Evolutionary conservation across 2,329 filamentous ascomycete species (phyloP).

Genomic region (Cladophialophora carrionii): DNA sequence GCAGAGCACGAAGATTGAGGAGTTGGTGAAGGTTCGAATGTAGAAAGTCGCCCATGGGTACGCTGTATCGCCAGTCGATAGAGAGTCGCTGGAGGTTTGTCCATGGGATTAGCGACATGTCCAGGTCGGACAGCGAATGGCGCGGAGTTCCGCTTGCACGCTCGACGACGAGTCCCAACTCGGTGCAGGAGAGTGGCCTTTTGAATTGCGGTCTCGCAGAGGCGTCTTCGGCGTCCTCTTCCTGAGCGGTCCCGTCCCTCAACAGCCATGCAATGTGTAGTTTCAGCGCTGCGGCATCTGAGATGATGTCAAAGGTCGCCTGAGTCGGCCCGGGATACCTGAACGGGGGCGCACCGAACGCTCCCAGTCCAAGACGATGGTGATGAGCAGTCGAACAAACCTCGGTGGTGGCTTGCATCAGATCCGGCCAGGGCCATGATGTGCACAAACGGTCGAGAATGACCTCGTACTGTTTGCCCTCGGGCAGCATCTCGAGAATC

Average conservation of each 20-base stretch:
- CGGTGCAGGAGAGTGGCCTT: constrained; percentile 16
- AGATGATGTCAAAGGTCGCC: constrained; percentile 22
- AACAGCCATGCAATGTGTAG: constrained; percentile 29
- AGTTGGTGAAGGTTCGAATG: constrained; percentile 22
- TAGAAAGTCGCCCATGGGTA: constrained; percentile 24
- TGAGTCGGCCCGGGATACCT: not conserved
- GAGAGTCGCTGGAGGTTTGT: constrained; percentile 20
- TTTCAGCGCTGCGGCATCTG: constrained; percentile 23
- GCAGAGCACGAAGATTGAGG: constrained; percentile 27
- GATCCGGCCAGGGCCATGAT: constrained; percentile 17
- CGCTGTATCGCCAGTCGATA: constrained; percentile 21
- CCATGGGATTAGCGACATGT: constrained; percentile 25
- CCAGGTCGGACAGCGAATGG: constrained; percentile 15
- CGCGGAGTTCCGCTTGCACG: not conserved
- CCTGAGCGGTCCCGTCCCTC: not conserved
- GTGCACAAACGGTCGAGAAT: constrained; percentile 28
- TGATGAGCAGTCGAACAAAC: constrained; percentile 17
- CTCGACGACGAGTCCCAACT: constrained; percentile 18
- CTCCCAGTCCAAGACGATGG: constrained; percentile 28
- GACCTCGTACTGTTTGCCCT: constrained; percentile 25
- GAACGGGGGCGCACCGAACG: constrained; percentile 11
- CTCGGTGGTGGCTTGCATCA: constrained; percentile 16
- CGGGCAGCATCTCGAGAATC: constrained; percentile 26
- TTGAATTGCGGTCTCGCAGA: not conserved
- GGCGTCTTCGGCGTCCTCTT: not conserved